These are phyloP conservation scores for Rhodotorula toruloides DNA, from an alignment of 768 basidiomycete species.

Conservation along the genomic window DNA sequence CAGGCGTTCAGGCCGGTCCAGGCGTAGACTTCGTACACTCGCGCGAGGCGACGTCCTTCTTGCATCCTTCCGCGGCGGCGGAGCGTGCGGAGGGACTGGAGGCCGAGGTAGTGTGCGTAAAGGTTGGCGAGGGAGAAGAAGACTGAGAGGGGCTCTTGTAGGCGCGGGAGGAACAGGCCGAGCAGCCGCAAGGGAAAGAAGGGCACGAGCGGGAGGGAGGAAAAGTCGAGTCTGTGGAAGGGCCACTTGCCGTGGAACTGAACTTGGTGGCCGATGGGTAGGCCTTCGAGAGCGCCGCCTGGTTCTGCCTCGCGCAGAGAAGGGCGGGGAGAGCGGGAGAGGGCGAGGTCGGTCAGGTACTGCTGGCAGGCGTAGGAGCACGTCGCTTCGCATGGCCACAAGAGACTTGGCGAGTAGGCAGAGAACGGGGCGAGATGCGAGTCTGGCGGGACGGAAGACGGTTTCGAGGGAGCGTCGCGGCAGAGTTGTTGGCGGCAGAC, in stretches of 20 bases:
- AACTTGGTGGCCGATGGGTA: slow-evolving; percentile 49
- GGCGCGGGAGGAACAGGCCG: slow-evolving; percentile 51
- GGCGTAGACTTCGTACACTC: slow-evolving; percentile 60
- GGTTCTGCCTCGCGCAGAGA: background rate
- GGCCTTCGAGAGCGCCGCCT: slow-evolving; percentile 42
- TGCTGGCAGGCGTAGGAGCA: slow-evolving; percentile 83
- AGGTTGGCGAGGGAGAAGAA: slow-evolving; percentile 83
- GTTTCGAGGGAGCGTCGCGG: slow-evolving; percentile 1
- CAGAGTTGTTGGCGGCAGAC: slow-evolving; percentile 53
- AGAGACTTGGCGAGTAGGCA: slow-evolving; percentile 54
- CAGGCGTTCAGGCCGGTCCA: slow-evolving; percentile 78
- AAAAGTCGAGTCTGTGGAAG: slow-evolving; percentile 64
- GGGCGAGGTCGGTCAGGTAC: slow-evolving; percentile 33
- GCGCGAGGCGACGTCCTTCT: slow-evolving; percentile 13
- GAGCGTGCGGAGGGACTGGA: slow-evolving; percentile 49
- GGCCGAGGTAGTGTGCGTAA: slow-evolving; percentile 64
- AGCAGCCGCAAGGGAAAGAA: slow-evolving; percentile 5
- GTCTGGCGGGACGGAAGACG: background rate
- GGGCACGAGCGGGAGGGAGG: slow-evolving; percentile 1
- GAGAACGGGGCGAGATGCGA: slow-evolving; percentile 9
- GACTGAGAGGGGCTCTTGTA: slow-evolving; percentile 92
- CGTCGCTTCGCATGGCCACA: slow-evolving; percentile 82
- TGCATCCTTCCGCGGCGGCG: background rate
- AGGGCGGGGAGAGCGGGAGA: slow-evolving; percentile 3
- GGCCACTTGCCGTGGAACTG: slow-evolving; percentile 98